Evolutionary conservation across 176 grass and related monocot species (phyloP).

Genomic region (Urochloa ruziziensis): DNA sequence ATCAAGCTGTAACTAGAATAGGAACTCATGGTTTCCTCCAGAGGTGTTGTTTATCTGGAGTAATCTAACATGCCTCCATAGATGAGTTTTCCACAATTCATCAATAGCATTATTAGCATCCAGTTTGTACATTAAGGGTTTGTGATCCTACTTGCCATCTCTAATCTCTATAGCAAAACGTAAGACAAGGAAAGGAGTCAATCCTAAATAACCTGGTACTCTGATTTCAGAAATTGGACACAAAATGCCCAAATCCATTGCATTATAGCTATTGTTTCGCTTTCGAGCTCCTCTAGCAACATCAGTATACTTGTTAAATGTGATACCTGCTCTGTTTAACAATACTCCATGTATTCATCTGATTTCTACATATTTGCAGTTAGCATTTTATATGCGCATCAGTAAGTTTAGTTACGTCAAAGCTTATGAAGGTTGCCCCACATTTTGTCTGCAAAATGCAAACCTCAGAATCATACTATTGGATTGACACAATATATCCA

Average conservation of each 20-base stretch:
- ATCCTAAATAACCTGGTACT: too few relatives aligned
- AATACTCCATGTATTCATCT: neutral
- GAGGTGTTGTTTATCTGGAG: too few relatives aligned
- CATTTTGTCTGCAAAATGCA: neutral
- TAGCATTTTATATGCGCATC: neutral
- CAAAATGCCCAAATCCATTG: neutral
- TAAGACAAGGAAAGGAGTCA: too few relatives aligned
- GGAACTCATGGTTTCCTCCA: too few relatives aligned
- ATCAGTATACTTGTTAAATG: constrained; percentile 15
- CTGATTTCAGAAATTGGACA: neutral
- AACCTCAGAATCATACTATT: constrained; percentile 13
- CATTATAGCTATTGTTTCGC: neutral
- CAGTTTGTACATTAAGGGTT: too few relatives aligned
- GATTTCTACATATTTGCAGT: neutral
- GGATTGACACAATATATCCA: neutral
- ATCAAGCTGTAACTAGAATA: too few relatives aligned
- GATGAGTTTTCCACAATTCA: too few relatives aligned
- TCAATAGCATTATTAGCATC: too few relatives aligned
- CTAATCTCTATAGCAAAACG: too few relatives aligned
- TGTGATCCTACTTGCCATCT: too few relatives aligned
- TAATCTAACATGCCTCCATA: too few relatives aligned
- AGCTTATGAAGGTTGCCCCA: neutral
- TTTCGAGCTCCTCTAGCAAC: neutral
- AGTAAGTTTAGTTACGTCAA: neutral
- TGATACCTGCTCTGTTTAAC: neutral